Conservation (phyloP, 768 basidiomycete genomes). For the Leccinum broughii region DNA sequence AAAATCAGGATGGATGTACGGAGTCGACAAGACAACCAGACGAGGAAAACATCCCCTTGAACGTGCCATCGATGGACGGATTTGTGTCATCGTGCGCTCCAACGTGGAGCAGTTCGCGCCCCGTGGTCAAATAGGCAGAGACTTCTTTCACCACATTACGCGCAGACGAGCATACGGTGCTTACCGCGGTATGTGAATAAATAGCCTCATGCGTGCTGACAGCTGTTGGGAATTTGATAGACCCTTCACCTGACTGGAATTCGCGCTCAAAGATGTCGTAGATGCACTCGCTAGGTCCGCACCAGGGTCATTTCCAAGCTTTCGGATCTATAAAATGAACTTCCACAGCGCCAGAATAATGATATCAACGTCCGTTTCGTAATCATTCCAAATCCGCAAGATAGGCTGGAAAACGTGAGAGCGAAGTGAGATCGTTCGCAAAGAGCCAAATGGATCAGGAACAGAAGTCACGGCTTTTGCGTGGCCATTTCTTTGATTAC, state of each 20-base stretch:
- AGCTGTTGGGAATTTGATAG: background rate
- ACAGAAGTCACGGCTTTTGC: slow-evolving; percentile 8
- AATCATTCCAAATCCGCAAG: background rate
- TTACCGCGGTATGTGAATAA: background rate
- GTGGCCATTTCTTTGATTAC: slow-evolving; percentile 13
- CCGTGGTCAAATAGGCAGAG: background rate
- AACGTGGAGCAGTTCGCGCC: background rate
- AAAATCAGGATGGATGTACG: slow-evolving; percentile 1
- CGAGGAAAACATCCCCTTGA: background rate
- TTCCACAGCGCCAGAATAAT: background rate
- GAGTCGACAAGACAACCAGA: background rate
- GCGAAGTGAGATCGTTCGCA: background rate
- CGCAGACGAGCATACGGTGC: background rate
- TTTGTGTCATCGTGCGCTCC: background rate
- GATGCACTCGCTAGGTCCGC: slow-evolving; percentile 12
- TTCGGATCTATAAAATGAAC: background rate
- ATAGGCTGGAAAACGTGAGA: background rate
- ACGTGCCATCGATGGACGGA: slow-evolving; percentile 1
- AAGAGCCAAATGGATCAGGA: background rate
- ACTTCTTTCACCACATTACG: background rate
- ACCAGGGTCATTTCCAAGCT: background rate
- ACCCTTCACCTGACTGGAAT: background rate
- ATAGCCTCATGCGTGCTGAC: background rate
- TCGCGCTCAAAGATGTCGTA: background rate
- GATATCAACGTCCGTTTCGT: slow-evolving; percentile 1